Conservation (phyloP, 441 rosid genomes). For the Populus hybrid region DNA sequence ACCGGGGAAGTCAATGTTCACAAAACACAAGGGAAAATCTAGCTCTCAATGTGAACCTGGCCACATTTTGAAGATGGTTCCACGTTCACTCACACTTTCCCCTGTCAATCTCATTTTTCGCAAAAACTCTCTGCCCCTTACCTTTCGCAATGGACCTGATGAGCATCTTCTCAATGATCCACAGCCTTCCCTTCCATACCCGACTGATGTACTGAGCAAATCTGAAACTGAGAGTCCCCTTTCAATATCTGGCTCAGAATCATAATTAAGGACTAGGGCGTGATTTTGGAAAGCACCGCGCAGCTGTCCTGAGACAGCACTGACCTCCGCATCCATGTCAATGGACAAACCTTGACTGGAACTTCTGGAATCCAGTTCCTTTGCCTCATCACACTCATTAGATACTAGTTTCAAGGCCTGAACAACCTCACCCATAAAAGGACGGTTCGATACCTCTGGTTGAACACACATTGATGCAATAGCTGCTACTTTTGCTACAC, state of each 20-base stretch:
- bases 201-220: slow-evolving; percentile 43
- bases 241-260: slow-evolving; percentile 60
- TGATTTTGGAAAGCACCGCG: slow-evolving; percentile 37
- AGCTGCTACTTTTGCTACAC: slow-evolving; percentile 85
- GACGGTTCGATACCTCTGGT: slow-evolving; percentile 91
- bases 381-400: slow-evolving; percentile 84
- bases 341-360: slow-evolving; percentile 49
- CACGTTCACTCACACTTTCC: slow-evolving; percentile 76
- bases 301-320: slow-evolving; percentile 46
- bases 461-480: slow-evolving; percentile 98
- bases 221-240: slow-evolving; percentile 56
- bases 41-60: slow-evolving; percentile 54
- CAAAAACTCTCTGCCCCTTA: slow-evolving; percentile 59
- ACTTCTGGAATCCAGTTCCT: slow-evolving; percentile 55
- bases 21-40: background rate
- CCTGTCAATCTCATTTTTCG: slow-evolving; percentile 56
- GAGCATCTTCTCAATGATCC: slow-evolving; percentile 59
- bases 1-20: slow-evolving; percentile 11
- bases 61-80: slow-evolving; percentile 44
- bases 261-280: slow-evolving; percentile 41
- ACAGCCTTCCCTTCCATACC: slow-evolving; percentile 36
- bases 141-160: slow-evolving; percentile 66
- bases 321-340: slow-evolving; percentile 47
- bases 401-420: slow-evolving; percentile 89
- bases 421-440: slow-evolving; percentile 98